Percentiles rank a stretch among this genome's conserved stretches.
phyloP scores from a whole-genome alignment of 108 stramenopile species.

The Cyclotella baltica region DNA sequence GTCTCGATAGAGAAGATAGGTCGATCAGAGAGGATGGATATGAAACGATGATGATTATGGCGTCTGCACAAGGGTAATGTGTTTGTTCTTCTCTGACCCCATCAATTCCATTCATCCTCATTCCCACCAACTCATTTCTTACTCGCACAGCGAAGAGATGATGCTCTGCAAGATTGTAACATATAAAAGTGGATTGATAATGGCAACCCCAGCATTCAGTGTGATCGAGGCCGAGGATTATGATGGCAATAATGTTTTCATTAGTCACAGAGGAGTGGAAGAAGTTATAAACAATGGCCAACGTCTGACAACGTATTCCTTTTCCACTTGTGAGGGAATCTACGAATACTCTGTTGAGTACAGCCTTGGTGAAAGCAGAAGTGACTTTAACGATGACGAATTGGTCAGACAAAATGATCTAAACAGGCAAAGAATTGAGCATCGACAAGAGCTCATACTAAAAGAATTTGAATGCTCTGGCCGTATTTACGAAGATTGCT shows the following conservation, averaged over 20 bases:
- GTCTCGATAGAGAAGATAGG: slow-evolving; percentile 20
- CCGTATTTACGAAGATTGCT: slow-evolving; percentile 9
- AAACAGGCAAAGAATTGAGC: background rate
- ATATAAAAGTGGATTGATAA: slow-evolving; percentile 21
- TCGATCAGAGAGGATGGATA: slow-evolving; percentile 27
- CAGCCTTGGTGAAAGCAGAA: background rate
- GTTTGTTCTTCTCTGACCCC: background rate
- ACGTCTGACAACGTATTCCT: slow-evolving; percentile 25
- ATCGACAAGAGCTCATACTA: slow-evolving; percentile 26
- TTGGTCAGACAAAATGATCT: slow-evolving; percentile 23
- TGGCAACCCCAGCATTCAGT: slow-evolving; percentile 29
- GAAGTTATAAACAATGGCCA: slow-evolving; percentile 18
- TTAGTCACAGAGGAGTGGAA: slow-evolving; percentile 23
- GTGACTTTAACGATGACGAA: background rate
- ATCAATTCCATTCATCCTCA: too few relatives aligned
- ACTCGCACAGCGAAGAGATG: slow-evolving; percentile 11
- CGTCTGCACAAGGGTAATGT: background rate
- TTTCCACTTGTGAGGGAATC: background rate
- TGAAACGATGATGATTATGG: slow-evolving; percentile 37
- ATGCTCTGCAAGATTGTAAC: slow-evolving; percentile 30
- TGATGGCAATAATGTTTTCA: slow-evolving; percentile 15
- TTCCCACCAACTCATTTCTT: too few relatives aligned
- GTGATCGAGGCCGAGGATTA: slow-evolving; percentile 27
- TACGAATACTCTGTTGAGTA: slow-evolving; percentile 39
- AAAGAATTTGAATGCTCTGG: slow-evolving; percentile 31